Evolutionary conservation across 2,329 filamentous ascomycete species (phyloP), one percentile per base, ranked within the genome.

Genomic region (Nemania sp.): DNA sequence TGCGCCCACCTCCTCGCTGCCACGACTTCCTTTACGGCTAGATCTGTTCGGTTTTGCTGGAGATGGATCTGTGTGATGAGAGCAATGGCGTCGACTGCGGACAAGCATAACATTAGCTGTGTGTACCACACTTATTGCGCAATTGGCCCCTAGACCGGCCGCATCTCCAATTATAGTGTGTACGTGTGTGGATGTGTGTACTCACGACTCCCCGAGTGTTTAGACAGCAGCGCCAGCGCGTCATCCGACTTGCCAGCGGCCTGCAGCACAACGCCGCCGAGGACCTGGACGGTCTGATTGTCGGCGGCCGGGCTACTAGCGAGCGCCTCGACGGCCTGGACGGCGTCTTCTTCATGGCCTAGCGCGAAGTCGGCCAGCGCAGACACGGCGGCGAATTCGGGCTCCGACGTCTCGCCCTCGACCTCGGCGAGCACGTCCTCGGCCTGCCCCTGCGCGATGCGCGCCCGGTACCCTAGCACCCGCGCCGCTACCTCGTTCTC

Each of bases 51-150:
- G 78, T 97, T 97, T 70, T 96, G 91, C 64, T 90, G 82, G 8
- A 97, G 85, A 68, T 97, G 88, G 64, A 97, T 95, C 72, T 99
- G 93, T 24, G 92, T 86, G 61, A 94, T 92, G 57, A 97, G 77
- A 39, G 92, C 88, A 47, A 97, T 90, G 49, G 90, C 88, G 62
- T 86, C 83, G 54, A 86, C 82, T 86, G 53, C 30, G 44, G 6
- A 30, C 12, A 15, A 41, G 12, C 11, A 24, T 20, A 9, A 8
- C 20, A 43, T 54, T 52, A 54, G 50, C 28, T n/a, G 15, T 11
- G 3, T 28, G 5, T 19, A 12, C 11, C 33, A 19, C 3, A 11
- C n/a, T 14, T 12, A 12, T 28, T 9, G 15, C 31, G 19, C 17
- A 17, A 34, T 33, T 40, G 23, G 23, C 22, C n/a, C 15, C n/a